phyloP scores from a whole-genome alignment of 2,329 filamentous ascomycete genomes.

The Fusarium brevicatenulatum region DNA sequence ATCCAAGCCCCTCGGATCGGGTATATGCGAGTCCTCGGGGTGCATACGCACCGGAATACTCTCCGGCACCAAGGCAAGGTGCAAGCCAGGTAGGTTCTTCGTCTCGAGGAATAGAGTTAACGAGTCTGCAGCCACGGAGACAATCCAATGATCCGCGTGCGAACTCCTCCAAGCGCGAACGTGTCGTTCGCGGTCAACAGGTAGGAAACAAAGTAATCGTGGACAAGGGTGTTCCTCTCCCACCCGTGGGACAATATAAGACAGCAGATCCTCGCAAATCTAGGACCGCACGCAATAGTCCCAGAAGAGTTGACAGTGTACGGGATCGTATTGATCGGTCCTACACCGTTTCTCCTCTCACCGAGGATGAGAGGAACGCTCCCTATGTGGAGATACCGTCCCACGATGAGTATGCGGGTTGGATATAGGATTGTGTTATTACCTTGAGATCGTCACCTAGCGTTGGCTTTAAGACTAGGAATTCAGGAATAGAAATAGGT shows the following conservation, averaged over 20 bases:
- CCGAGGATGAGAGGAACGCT: neutral
- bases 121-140: neutral
- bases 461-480: neutral
- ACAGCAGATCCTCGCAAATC: neutral
- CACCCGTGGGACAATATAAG: neutral
- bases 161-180: neutral
- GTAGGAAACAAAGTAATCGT: neutral
- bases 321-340: neutral
- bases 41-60: neutral
- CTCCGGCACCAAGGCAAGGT: neutral
- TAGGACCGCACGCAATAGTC: neutral
- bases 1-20: neutral
- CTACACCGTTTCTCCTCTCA: slow-evolving; percentile 13
- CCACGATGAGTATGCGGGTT: neutral
- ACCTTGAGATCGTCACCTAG: neutral
- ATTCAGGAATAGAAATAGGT: neutral
- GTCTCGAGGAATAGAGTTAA: slow-evolving; percentile 6
- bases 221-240: neutral
- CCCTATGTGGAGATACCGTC: neutral
- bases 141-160: neutral
- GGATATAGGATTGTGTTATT: neutral
- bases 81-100: slow-evolving; percentile 2
- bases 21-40: neutral
- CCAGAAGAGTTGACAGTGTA: neutral
- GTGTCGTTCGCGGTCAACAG: neutral